Evolutionary conservation across 768 basidiomycete genomes (phyloP), one percentile per base, ranked within the genome.

Genomic region (Gelatoporia subvermispora): DNA sequence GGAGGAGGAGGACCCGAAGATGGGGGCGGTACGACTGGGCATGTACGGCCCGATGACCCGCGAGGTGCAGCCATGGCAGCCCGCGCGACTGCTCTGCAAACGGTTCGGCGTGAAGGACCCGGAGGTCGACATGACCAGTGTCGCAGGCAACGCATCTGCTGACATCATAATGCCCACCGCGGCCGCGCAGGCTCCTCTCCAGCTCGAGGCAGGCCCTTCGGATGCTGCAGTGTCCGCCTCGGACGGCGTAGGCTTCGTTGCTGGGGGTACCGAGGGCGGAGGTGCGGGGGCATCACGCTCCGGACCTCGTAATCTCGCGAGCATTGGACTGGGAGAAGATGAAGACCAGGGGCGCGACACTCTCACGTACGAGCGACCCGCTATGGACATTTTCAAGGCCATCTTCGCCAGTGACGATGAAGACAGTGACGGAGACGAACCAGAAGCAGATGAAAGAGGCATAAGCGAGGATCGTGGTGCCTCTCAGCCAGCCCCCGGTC

Each of bases 391-490:
- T 38, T 99, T 98, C 75, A 96, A 95, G 64, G 93, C 95, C 3
- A 97, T 99, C 51, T 99, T 99, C 63, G 94, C 93, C 10, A 93
- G 89, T 66, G 91, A 92, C 51, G 90, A 92, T 39, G 93, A 95
- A 59, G 88, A 90, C 31, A 84, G 82, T 16, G 88, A 83, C 18
- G 60, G 66, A 43, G 41, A 56, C 46, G 58, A 64, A 2, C 92
- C 90, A 11, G 90, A 88, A 65, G 89, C 88, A 48, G 88, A 92
- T 35, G 90, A 93, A 59, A 85, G 88, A 28, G 83, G 81, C 11
- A 86, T 81, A 5, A 82, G 82, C 2, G 88, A 91, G 2, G 76
- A 16, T 40, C 43, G 21, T 43, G 28, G 28, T 31, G 7, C 28
- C 28, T 31, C 28, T 7, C 28, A 31, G 28, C 28, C 28, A 31